These are phyloP conservation scores for Cladosporium velox DNA, from an alignment of 2,329 filamentous ascomycete species.

Conservation along the genomic window DNA sequence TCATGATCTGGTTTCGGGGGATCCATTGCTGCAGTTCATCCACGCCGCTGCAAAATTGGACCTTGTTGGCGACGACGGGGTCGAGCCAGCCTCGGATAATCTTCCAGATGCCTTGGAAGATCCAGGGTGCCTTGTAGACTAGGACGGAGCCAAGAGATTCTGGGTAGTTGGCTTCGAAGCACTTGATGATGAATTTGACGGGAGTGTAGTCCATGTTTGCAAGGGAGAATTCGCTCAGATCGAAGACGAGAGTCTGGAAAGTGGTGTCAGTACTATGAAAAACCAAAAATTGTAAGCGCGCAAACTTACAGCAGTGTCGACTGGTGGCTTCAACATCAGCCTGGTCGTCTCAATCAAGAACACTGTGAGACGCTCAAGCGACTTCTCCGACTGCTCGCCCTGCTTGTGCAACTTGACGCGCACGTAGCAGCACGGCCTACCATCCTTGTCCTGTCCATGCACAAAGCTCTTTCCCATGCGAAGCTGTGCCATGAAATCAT, in stretches of 20 bases:
- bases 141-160: slow-evolving; percentile 87
- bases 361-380: slow-evolving; percentile 85
- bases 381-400: slow-evolving; percentile 79
- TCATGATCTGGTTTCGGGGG: slow-evolving; percentile 67
- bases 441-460: slow-evolving; percentile 81
- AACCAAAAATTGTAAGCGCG: not conserved
- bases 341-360: slow-evolving; percentile 94
- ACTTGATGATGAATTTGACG: slow-evolving; percentile 99
- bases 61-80: slow-evolving; percentile 90
- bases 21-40: slow-evolving; percentile 80
- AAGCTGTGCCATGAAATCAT: slow-evolving; percentile 81
- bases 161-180: slow-evolving; percentile 95
- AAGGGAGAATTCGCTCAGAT: slow-evolving; percentile 91
- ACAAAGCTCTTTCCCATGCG: slow-evolving; percentile 91
- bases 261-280: not conserved
- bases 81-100: slow-evolving; percentile 96
- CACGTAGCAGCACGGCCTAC: slow-evolving; percentile 84
- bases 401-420: slow-evolving; percentile 78
- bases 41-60: slow-evolving; percentile 84
- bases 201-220: slow-evolving; percentile 98
- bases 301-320: slow-evolving; percentile 82
- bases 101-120: slow-evolving; percentile 97
- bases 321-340: slow-evolving; percentile 73
- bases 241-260: slow-evolving; percentile 81
- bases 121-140: slow-evolving; percentile 94